phyloP scores from a whole-genome alignment of 1,139 yeast genomes.

The Pneumocystis oryctolagi region DNA sequence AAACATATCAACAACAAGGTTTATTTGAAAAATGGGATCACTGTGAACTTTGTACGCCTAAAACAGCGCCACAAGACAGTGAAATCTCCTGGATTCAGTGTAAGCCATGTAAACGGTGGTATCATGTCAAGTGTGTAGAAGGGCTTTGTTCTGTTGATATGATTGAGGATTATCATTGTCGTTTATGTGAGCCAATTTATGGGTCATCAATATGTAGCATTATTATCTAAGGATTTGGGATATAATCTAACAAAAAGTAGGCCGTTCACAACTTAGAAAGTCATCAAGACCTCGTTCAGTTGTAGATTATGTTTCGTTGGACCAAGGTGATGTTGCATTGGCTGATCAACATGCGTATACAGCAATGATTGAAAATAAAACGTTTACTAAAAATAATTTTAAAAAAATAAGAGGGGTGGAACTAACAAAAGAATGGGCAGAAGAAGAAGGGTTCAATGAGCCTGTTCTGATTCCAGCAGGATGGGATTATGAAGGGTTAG shows the following conservation, averaged over 20 bases:
- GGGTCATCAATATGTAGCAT: slow-evolving; percentile 35
- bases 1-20: background rate
- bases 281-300: slow-evolving; percentile 36
- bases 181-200: slow-evolving; percentile 29
- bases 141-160: slow-evolving; percentile 27
- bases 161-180: slow-evolving; percentile 44
- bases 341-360: slow-evolving; percentile 52
- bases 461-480: slow-evolving; percentile 29
- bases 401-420: slow-evolving; percentile 22
- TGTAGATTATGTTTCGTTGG: slow-evolving; percentile 58
- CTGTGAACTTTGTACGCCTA: slow-evolving; percentile 14
- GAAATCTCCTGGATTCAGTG: slow-evolving; percentile 44
- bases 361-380: slow-evolving; percentile 22
- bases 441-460: slow-evolving; percentile 21
- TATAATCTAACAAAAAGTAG: background rate
- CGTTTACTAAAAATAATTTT: slow-evolving; percentile 15
- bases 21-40: slow-evolving; percentile 14
- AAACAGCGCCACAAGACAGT: slow-evolving; percentile 14
- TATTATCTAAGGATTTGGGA: background rate
- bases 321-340: slow-evolving; percentile 59
- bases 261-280: slow-evolving; percentile 41
- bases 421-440: slow-evolving; percentile 30
- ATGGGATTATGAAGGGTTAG: slow-evolving; percentile 24
- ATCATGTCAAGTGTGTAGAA: slow-evolving; percentile 39
- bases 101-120: slow-evolving; percentile 48